A percentile compares a stretch with the other conserved stretches of the same genome.
These are phyloP conservation scores for Hyphopichia wangnamkhiaoensis DNA, from an alignment of 1,139 yeast species.

Conservation along the genomic window DNA sequence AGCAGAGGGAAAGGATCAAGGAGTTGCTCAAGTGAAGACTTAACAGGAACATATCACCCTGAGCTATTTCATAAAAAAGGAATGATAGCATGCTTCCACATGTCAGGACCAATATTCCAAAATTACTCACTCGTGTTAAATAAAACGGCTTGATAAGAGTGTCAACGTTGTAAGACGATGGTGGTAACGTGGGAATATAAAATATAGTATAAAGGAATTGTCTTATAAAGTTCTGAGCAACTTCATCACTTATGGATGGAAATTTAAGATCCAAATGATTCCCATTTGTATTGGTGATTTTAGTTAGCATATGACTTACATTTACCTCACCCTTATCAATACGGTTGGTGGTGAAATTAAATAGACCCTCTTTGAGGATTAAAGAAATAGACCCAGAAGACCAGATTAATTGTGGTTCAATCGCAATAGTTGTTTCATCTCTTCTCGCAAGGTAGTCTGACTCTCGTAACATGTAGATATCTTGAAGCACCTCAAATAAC, in stretches of 20 bases:
- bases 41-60: neutral
- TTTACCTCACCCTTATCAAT: slow-evolving; percentile 1
- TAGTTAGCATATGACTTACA: slow-evolving; percentile 4
- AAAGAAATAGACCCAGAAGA: slow-evolving; percentile 11
- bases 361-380: slow-evolving; percentile 18
- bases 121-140: slow-evolving; percentile 7
- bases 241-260: slow-evolving; percentile 3
- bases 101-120: slow-evolving; percentile 7
- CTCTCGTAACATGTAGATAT: slow-evolving; percentile 24
- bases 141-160: slow-evolving; percentile 5
- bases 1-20: neutral
- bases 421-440: slow-evolving; percentile 18
- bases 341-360: slow-evolving; percentile 10
- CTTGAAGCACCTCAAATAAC: slow-evolving; percentile 15
- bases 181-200: slow-evolving; percentile 4
- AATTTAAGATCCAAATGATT: slow-evolving; percentile 5
- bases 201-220: slow-evolving; percentile 9
- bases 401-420: slow-evolving; percentile 17
- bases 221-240: slow-evolving; percentile 7
- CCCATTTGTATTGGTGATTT: neutral
- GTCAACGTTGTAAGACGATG: slow-evolving; percentile 7
- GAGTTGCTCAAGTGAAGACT: neutral
- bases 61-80: neutral
- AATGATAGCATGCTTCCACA: neutral
- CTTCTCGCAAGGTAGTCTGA: slow-evolving; percentile 16